Evolutionary conservation across 2,329 filamentous ascomycete genomes (phyloP), one percentile per base, ranked within the genome.

Genomic region (Sporothrix humicola): DNA sequence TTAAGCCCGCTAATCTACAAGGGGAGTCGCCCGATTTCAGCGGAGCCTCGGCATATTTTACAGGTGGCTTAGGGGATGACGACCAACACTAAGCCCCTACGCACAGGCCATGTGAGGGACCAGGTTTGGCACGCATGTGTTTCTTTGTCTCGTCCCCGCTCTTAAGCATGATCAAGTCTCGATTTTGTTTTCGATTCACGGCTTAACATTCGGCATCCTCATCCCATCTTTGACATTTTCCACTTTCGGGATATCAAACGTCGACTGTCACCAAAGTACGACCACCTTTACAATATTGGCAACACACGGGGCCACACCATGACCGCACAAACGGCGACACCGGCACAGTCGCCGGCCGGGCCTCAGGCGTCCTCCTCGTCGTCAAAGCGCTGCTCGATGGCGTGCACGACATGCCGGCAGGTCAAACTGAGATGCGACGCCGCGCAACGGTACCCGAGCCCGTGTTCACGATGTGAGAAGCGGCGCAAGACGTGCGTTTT

Each of bases 341-440:
- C 65, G 44, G 46, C 46, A 1, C 65, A 66, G 42, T 65, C 26
- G 48, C 58, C 54, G 44, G 3, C 61, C 5, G 10, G 17, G 56
- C 31, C 31, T 7, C 31, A 37, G 6, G 20, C 50, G 10, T 17
- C 50, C 8, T 9, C 17, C 5, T 15, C 50, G 0, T 26, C 48
- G 26, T 46, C 68, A 0, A 74, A 71, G 26, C 73, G 73, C 3
- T 74, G 69, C 12, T 74, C 73, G 1, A 74, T 74, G 73, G 73
- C 73, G 3, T 74, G 73, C 56, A 74, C 73, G 9, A 74, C 73
- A 20, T 74, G 73, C 37, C 68, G 73, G 1, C 73, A 74, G n/a
- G 73, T 74, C 42, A 74, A 74, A 63, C 69, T 74, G 1, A 50
- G 63, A 4, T 74, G 73, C 44, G 73, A 74, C 68, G 73, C 73